A percentile compares a stretch with the other conserved stretches of the same genome.
phyloP scores from a whole-genome alignment of 805 yeast genomes.

The Pichia thaimueangensis region DNA sequence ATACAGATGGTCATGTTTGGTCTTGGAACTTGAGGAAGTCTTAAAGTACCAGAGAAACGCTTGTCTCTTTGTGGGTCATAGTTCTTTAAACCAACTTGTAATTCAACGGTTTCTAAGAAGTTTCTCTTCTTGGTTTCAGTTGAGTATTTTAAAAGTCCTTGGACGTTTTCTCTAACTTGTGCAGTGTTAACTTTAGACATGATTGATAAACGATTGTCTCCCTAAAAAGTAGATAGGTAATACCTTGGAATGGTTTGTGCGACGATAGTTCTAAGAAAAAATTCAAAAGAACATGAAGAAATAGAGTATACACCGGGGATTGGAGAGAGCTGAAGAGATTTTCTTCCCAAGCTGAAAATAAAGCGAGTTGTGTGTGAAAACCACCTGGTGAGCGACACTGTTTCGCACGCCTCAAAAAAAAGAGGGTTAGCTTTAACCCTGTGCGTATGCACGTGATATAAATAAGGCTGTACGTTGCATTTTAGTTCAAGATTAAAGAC shows the following conservation, averaged over 20 bases:
- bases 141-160: constrained; percentile 84
- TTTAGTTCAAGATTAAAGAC: too few species aligned
- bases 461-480: too few species aligned
- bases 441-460: too few species aligned
- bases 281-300: constrained; percentile 1
- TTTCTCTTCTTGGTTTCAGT: constrained; percentile 98
- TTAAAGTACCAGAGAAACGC: constrained; percentile 99
- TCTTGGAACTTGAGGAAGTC: constrained; percentile 98
- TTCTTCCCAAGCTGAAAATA: too few species aligned
- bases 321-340: too few species aligned
- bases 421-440: too few species aligned
- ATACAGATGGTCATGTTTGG: constrained; percentile 99
- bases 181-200: constrained; percentile 89
- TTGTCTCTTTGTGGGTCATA: constrained; percentile 99
- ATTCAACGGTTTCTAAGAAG: constrained; percentile 99
- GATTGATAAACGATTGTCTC: constrained; percentile 50
- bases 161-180: constrained; percentile 95
- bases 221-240: constrained; percentile 56
- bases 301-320: too few species aligned
- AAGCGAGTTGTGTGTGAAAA: too few species aligned
- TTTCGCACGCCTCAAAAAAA: too few species aligned
- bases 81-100: constrained; percentile 99
- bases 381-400: too few species aligned
- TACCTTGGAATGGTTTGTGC: constrained; percentile 40
- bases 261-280: constrained; percentile 34